phyloP scores from a whole-genome alignment of 1,284 basidiomycete species.

The Leccinum olivaceoglutinosum region DNA sequence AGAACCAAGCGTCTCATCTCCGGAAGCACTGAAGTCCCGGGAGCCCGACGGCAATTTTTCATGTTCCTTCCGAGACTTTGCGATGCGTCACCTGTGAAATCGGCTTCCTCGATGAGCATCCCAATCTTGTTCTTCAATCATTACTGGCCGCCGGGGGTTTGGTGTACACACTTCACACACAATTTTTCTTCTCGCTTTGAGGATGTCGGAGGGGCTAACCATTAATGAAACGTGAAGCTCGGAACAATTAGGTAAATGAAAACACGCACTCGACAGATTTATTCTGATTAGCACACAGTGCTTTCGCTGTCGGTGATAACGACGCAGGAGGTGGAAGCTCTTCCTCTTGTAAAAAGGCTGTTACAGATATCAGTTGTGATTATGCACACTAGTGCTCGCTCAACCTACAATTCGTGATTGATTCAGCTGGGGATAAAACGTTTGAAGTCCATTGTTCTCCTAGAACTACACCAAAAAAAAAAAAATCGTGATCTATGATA shows the following conservation, averaged over 20 bases:
- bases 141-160: conserved; percentile 59
- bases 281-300: conserved; percentile 43
- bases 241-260: conserved; percentile 9
- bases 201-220: conserved; percentile 41
- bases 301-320: conserved; percentile 51
- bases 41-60: background rate
- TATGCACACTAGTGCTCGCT: background rate
- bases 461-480: conserved; percentile 36
- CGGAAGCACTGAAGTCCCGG: background rate
- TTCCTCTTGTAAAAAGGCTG: conserved; percentile 57
- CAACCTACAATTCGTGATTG: conserved; percentile 45
- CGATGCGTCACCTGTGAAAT: conserved; percentile 41
- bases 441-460: conserved; percentile 54
- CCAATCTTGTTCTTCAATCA: conserved; percentile 72
- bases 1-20: background rate
- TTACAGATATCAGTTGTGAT: conserved; percentile 5
- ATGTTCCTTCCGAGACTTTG: conserved; percentile 14
- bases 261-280: conserved; percentile 45
- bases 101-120: conserved; percentile 57
- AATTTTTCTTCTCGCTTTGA: conserved; percentile 54
- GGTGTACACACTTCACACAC: conserved; percentile 70
- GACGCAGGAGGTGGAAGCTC: conserved; percentile 54
- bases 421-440: conserved; percentile 47
- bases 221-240: conserved; percentile 8
- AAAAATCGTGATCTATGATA: conserved; percentile 5